These are phyloP conservation scores for Taphrina deformans DNA, from an alignment of 1,139 yeast species.

Conservation along the genomic window DNA sequence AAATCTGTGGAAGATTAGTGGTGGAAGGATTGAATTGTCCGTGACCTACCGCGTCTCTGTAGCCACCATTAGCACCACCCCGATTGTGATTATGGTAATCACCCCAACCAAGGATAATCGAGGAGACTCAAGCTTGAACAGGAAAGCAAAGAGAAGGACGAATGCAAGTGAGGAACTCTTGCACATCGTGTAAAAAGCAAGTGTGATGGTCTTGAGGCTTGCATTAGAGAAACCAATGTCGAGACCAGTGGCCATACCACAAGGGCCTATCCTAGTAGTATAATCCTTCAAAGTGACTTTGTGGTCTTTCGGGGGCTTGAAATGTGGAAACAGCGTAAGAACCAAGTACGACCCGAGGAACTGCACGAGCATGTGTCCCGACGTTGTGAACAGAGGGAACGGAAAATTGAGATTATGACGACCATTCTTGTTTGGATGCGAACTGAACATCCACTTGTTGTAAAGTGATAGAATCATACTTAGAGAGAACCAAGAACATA, in stretches of 20 bases:
- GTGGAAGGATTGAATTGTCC: conserved; percentile 37
- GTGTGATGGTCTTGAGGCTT: conserved; percentile 72
- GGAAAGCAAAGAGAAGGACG: conserved; percentile 79
- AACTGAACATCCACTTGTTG: conserved; percentile 62
- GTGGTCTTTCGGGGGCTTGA: conserved; percentile 50
- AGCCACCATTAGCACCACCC: conserved; percentile 85
- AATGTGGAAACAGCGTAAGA: conserved; percentile 52
- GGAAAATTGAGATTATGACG: conserved; percentile 71
- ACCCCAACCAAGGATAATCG: conserved; percentile 65
- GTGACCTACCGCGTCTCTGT: conserved; percentile 49
- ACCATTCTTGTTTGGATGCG: conserved; percentile 60
- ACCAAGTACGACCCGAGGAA: conserved; percentile 53
- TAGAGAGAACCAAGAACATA: conserved; percentile 37
- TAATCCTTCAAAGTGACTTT: conserved; percentile 35
- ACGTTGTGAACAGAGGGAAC: conserved; percentile 80
- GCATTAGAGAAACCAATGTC: conserved; percentile 92
- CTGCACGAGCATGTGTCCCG: conserved; percentile 73
- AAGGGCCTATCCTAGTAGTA: conserved; percentile 64
- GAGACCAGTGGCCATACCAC: conserved; percentile 84
- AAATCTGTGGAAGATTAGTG: not conserved
- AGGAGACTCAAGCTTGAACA: conserved; percentile 73
- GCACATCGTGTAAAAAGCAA: conserved; percentile 88
- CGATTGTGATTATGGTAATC: conserved; percentile 72
- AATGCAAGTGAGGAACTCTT: conserved; percentile 83
- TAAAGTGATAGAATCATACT: conserved; percentile 48